Base-by-base conservation (phyloP, 2,329 filamentous ascomycete genomes). In the Beauveria scarabaeidicola region DNA sequence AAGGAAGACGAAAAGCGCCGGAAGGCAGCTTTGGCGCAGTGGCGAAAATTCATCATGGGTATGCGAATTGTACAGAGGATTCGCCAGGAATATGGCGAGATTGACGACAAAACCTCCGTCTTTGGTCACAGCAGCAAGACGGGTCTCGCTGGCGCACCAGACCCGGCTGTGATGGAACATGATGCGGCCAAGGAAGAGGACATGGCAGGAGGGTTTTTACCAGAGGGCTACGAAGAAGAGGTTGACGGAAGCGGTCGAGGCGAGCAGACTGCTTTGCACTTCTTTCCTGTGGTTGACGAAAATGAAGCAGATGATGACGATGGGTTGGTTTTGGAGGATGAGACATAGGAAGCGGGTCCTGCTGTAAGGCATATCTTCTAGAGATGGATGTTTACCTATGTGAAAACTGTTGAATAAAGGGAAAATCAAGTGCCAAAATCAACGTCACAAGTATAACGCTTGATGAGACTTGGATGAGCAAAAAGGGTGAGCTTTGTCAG, bases 41-140 rank as follows among this genome's bases (percentile, higher is more conserved):
- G 94, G 94, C 83, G 89, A 60, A 95, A 89, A 72, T 90, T 97
- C 66, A 73, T 96, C 15, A 89, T 92, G 78, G 92, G 92, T 0
- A 70, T 97, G 73, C 81, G 91, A 3, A 94, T 97, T 60, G 80
- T 90, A 21, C 82, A 94, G 70, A 81, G 91, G 52, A 87, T 95
- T 44, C 80, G 80, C 44, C 81, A 85, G 58, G 89, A 96, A 62
- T 95, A 95, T 69, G 89, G 88, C 1, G 80, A 85, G 41, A 75
- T 82, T 4, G 75, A 77, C 47, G 78, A 81, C 10, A 73, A 74
- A 27, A 73, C 78, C 3, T 80, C 84, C 17, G 78, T 82, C 1
- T 77, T 84, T 62, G 83, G 82, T 46, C 81, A 82, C 29, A 79
- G 77, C 50, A 68, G 61, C 61, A 40, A 62, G 27, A 11, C 60